Conservation (phyloP, 441 rosid species). For the Bocquillonia castaneifolia region DNA sequence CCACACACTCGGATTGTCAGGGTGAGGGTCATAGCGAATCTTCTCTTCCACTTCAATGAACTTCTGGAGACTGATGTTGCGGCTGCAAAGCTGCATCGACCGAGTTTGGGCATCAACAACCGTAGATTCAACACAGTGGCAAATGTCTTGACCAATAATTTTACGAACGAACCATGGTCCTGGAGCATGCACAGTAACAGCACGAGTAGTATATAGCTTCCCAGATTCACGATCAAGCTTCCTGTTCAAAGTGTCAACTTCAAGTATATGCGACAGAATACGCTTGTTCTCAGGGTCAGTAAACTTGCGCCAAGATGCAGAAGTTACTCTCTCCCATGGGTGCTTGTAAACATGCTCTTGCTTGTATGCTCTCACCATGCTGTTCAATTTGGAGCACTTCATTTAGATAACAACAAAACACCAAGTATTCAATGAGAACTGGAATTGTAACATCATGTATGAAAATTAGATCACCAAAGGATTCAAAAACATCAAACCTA, state of each 20-base stretch:
- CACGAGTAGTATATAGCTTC: conserved; percentile 82
- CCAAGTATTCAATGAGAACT: not conserved
- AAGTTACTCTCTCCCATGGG: conserved; percentile 92
- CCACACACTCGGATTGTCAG: conserved; percentile 71
- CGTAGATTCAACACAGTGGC: conserved; percentile 88
- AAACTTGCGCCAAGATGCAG: conserved; percentile 97
- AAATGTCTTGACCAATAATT: conserved; percentile 80
- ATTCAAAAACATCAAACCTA: not conserved
- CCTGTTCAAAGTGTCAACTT: conserved; percentile 72
- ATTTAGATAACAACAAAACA: not conserved
- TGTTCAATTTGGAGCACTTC: conserved; percentile 14
- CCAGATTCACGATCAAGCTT: conserved; percentile 61
- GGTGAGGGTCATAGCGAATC: conserved; percentile 79
- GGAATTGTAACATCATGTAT: not conserved
- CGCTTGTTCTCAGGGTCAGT: conserved; percentile 89
- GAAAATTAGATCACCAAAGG: not conserved
- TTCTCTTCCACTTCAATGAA: conserved; percentile 89
- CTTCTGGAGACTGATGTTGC: conserved; percentile 85
- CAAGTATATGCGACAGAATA: conserved; percentile 70
- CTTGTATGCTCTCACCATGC: conserved; percentile 72
- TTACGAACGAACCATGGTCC: conserved; percentile 89
- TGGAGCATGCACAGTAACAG: conserved; percentile 75
- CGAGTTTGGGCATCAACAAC: conserved; percentile 63
- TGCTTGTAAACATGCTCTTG: conserved; percentile 93
- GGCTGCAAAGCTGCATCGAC: conserved; percentile 86